phyloP scores from a whole-genome alignment of 2,329 filamentous ascomycete species.

The Penicillium sp. region DNA sequence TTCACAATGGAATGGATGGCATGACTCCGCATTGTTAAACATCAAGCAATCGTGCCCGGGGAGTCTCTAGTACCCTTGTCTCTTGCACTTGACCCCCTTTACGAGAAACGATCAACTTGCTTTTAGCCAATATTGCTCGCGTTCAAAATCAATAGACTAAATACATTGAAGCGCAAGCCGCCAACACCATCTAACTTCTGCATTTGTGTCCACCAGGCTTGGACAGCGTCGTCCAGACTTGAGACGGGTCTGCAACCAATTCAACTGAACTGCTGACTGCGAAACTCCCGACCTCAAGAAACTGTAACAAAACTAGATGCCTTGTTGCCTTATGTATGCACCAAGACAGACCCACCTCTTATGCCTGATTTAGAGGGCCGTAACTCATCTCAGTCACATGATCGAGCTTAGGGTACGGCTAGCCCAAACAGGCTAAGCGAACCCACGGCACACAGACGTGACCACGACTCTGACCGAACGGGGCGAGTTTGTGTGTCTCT shows the following conservation, averaged over 20 bases:
- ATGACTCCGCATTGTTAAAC: background rate
- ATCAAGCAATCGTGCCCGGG: too few relatives aligned
- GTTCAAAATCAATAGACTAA: too few relatives aligned
- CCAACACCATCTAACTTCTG: too few relatives aligned
- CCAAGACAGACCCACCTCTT: background rate
- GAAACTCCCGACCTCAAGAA: too few relatives aligned
- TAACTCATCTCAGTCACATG: constrained; percentile 6
- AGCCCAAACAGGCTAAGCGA: constrained; percentile 40
- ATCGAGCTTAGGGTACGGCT: constrained; percentile 34
- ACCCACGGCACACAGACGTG: constrained; percentile 32
- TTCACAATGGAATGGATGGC: constrained; percentile 4
- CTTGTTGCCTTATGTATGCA: background rate
- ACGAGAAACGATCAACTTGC: constrained; percentile 20
- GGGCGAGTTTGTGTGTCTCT: constrained; percentile 30
- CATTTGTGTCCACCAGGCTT: too few relatives aligned
- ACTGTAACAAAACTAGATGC: background rate
- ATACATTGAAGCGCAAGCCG: too few relatives aligned
- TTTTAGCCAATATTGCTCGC: background rate
- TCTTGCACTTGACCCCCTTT: constrained; percentile 1
- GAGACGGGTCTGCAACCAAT: too few relatives aligned
- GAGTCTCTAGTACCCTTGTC: background rate
- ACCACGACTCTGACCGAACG: constrained; percentile 19
- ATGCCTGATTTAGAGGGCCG: background rate
- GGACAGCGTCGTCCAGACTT: too few relatives aligned
- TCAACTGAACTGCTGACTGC: too few relatives aligned